Percentiles rank a stretch among this genome's conserved stretches.
These are phyloP conservation scores for Babesia sp. DNA, from an alignment of 169 alveolate genomes.

Conservation along the genomic window DNA sequence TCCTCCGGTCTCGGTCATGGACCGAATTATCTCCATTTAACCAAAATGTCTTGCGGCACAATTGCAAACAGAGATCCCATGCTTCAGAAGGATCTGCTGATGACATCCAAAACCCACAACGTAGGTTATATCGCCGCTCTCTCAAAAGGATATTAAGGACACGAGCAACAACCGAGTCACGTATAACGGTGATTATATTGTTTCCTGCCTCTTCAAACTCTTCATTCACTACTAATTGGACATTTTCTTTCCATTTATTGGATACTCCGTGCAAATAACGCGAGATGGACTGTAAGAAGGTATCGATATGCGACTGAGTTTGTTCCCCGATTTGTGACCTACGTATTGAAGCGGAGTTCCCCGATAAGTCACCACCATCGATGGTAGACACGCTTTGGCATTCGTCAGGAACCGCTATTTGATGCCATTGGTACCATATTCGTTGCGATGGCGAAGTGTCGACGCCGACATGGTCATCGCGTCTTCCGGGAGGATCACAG, in stretches of 20 bases:
- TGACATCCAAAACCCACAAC: constrained; percentile 20
- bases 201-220: not conserved
- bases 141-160: not conserved
- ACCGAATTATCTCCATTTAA: not conserved
- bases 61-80: not conserved
- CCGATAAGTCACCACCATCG: not conserved
- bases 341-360: not conserved
- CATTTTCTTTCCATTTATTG: too few relatives aligned
- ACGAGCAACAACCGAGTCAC: constrained; percentile 20
- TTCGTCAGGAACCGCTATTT: too few relatives aligned
- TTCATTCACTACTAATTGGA: too few relatives aligned
- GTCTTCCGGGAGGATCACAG: not conserved
- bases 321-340: too few relatives aligned
- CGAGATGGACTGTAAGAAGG: too few relatives aligned
- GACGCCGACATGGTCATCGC: constrained; percentile 23
- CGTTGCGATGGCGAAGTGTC: not conserved
- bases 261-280: too few relatives aligned
- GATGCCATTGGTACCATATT: not conserved
- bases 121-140: not conserved
- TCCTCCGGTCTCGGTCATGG: constrained; percentile 3
- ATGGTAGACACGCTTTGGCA: not conserved
- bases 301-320: too few relatives aligned
- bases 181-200: not conserved
- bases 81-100: not conserved
- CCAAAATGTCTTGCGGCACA: constrained; percentile 21